Base-by-base conservation (phyloP, 352 stramenopile genomes). In the Phytophthora ramorum region DNA sequence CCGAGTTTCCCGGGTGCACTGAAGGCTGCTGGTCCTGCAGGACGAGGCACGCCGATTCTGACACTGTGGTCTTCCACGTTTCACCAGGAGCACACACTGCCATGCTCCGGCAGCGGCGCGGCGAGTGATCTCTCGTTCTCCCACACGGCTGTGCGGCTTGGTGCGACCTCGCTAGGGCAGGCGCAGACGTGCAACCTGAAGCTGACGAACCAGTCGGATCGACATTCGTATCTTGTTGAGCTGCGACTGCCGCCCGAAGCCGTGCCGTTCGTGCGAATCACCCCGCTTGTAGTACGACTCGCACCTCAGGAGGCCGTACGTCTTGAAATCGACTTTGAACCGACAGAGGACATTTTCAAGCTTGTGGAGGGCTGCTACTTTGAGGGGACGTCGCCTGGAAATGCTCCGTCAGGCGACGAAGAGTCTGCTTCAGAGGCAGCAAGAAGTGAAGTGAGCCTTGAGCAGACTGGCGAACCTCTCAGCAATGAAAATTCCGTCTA, bases 281-380 rank as follows among this genome's bases (percentile, higher is more conserved):
- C 80, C 3, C 93, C 93, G 0, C 68, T 78, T 30, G 89, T 97
- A 12, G 76, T 75, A 10, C 75, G 71, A 0, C 44, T 98, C 0
- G 35, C 17, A 0, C 75, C 87, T 4, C 64, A 63, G 5, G 56
- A 76, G 24, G 79, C 65, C 16, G 30, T 86, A 10, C 78, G 91
- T 6, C 57, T 98, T 9, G 93, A 98, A 62, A 73, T 98, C 10
- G 85, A 89, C 34, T 97, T 96, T 63, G 59, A 56, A 12, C 84
- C 92, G 0, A 77, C 54, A 4, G 66, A 80, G 7, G 62, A 76
- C 22, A 55, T 90, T 13, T 87, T 89, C 41, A 68, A 73, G 14
- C 13, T 85, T 0, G 7, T 24, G 7, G 48, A 76, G 37, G 58
- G n/a, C 1, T 65, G 63, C 34, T 68, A 58, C 24, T 55, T 66